phyloP scores from a whole-genome alignment of 148 eudicot genomes.

The Suaeda aralocaspica region DNA sequence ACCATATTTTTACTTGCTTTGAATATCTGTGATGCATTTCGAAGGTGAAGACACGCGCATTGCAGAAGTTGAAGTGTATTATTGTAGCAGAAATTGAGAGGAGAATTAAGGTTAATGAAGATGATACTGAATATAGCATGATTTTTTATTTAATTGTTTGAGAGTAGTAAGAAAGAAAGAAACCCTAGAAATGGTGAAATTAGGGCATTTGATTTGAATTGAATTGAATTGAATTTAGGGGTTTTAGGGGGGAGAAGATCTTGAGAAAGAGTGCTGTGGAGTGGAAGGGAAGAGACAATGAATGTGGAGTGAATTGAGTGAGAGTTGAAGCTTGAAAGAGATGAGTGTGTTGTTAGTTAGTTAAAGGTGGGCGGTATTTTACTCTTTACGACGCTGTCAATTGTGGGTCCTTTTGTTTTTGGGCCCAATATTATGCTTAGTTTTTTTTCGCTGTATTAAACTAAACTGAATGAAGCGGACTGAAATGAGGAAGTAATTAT shows the following conservation, averaged over 20 bases:
- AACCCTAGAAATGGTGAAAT: not conserved
- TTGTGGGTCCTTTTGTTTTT: too few species aligned
- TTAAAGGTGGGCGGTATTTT: too few species aligned
- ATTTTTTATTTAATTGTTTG: too few species aligned
- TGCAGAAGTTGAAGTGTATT: slow-evolving; percentile 17
- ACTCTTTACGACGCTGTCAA: too few species aligned
- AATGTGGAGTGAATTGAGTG: not conserved
- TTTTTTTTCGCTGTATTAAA: too few species aligned
- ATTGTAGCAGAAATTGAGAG: slow-evolving; percentile 3
- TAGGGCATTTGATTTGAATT: not conserved
- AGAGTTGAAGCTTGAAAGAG: not conserved
- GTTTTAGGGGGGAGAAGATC: too few species aligned
- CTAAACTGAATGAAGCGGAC: too few species aligned
- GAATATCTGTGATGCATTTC: slow-evolving; percentile 52
- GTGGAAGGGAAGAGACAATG: not conserved
- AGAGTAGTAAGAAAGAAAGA: not conserved
- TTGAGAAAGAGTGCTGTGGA: not conserved
- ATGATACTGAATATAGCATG: slow-evolving; percentile 12
- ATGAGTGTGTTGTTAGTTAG: not conserved
- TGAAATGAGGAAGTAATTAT: too few species aligned
- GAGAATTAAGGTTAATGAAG: slow-evolving; percentile 20
- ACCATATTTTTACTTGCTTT: slow-evolving; percentile 32
- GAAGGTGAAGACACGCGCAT: slow-evolving; percentile 36
- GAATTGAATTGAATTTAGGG: too few species aligned
- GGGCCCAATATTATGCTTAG: too few species aligned